Base-by-base conservation (phyloP, 208 protist species). In the Endotrypanum monterogeii region DNA sequence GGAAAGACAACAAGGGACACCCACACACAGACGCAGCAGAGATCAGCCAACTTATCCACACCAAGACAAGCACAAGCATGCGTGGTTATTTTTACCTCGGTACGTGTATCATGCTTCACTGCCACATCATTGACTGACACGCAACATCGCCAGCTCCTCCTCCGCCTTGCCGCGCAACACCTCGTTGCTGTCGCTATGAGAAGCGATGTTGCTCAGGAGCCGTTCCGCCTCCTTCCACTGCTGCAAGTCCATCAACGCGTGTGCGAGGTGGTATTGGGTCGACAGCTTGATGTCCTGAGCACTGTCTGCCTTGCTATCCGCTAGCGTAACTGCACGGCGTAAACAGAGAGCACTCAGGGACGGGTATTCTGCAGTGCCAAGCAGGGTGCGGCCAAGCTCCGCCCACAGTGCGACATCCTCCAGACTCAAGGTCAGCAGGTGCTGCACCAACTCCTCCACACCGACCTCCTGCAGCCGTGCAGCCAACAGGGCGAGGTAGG, bases 311-410 rank as follows among this genome's bases (percentile, higher is more conserved):
- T 35, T 35, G 25, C 56, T 54, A 12, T 67, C 54, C 35, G 48
- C 46, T 65, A 93, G 46, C 6, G 60, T 30, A n/a, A 63, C 56
- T 7, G 90, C 85, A 52, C 87, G 86, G 71, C 83, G 88, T 44
- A 97, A 72, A 55, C 87, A 93, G 54, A 58, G 23, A 39, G 92
- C 81, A 54, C 84, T 85, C 32, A 95, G 71, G 25, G 67, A 61
- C 23, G 79, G 46, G n/a, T 82, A 79, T 14, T 66, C 67, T 3
- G 80, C 77, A 35, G 72, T 65, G 39, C 75, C 71, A 23, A 93
- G 73, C 71, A 94, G 79, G 67, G 93, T 89, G 39, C 82, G 76
- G 32, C 93, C 93, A 18, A 97, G 74, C 73, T 97, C 93, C 0
- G 84, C 82, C 74, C 88, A 84, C 48, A 97, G 79, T 35, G 81